Percentiles rank a stretch among this genome's conserved stretches.
phyloP scores from a whole-genome alignment of 495 filamentous ascomycete species.

The Penicillium egyptiacum region DNA sequence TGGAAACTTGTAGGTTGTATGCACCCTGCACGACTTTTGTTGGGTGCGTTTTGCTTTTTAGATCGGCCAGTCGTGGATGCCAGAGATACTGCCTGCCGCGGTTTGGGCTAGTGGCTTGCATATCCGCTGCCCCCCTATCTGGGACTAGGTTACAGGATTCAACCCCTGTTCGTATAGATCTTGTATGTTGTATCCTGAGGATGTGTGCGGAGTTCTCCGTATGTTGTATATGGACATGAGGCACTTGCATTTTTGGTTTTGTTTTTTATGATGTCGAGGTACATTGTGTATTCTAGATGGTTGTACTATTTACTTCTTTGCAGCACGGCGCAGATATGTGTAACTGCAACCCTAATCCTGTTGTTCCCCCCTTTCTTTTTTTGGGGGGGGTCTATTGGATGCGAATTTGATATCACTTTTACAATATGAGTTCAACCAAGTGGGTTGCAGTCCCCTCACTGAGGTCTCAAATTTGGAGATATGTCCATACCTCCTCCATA shows the following conservation, averaged over 20 bases:
- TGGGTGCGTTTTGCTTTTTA: neutral
- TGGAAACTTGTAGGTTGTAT: neutral
- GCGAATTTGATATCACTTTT: neutral
- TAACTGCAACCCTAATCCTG: neutral
- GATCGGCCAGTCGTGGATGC: conserved; percentile 11
- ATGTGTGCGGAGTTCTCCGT: too few relatives aligned
- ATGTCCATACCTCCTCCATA: neutral
- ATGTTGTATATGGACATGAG: neutral
- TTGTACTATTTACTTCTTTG: neutral
- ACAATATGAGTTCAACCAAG: neutral
- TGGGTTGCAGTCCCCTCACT: neutral
- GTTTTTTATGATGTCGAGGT: neutral
- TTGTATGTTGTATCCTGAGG: neutral
- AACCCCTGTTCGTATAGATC: neutral
- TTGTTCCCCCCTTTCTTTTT: neutral
- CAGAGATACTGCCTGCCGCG: conserved; percentile 11
- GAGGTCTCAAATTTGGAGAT: neutral
- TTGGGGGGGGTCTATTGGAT: neutral
- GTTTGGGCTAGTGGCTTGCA: conserved; percentile 15
- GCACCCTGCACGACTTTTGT: conserved; percentile 11
- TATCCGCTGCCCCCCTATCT: conserved; percentile 18
- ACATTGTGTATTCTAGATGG: neutral
- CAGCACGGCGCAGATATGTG: neutral
- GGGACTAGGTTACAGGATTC: conserved; percentile 5
- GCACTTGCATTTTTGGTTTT: neutral